Conservation (phyloP, 768 basidiomycete species). For the Trametes elegans region DNA sequence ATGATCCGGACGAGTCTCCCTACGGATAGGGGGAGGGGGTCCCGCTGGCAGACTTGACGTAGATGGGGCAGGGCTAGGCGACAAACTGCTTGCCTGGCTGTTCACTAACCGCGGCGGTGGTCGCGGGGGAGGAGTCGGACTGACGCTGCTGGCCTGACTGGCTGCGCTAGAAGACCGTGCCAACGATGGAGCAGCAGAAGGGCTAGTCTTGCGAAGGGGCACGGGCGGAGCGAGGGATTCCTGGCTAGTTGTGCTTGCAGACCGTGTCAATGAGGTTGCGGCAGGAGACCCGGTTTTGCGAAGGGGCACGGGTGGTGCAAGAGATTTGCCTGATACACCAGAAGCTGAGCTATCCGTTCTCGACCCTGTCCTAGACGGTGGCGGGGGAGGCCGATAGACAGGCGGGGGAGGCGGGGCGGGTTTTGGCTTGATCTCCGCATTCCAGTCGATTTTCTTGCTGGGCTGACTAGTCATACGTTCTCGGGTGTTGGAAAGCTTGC, state of each 20-base stretch:
- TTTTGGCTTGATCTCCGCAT: conserved; percentile 49
- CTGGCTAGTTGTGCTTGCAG: not conserved
- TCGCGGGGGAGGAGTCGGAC: not conserved
- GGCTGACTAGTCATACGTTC: conserved; percentile 57
- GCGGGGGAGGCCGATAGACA: not conserved
- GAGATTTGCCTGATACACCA: not conserved
- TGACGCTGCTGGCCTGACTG: not conserved
- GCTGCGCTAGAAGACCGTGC: not conserved
- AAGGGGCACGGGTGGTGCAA: not conserved
- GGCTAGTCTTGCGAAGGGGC: not conserved
- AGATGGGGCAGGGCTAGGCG: not conserved
- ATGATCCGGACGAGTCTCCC: conserved; percentile 11
- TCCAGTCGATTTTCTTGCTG: conserved; percentile 62
- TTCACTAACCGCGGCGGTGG: not conserved
- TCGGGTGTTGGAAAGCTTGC: conserved; percentile 51
- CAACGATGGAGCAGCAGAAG: not conserved
- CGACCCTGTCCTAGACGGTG: conserved; percentile 15
- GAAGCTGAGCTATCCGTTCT: not conserved
- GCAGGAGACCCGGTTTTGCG: not conserved
- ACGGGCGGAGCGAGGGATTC: not conserved
- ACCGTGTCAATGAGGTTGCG: not conserved
- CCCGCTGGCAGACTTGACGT: not conserved
- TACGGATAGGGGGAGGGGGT: conserved; percentile 13
- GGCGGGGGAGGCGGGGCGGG: conserved; percentile 35
- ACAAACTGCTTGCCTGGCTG: not conserved